Base-by-base conservation (phyloP, 2,329 filamentous ascomycete species). In the Aspergillus persii region DNA sequence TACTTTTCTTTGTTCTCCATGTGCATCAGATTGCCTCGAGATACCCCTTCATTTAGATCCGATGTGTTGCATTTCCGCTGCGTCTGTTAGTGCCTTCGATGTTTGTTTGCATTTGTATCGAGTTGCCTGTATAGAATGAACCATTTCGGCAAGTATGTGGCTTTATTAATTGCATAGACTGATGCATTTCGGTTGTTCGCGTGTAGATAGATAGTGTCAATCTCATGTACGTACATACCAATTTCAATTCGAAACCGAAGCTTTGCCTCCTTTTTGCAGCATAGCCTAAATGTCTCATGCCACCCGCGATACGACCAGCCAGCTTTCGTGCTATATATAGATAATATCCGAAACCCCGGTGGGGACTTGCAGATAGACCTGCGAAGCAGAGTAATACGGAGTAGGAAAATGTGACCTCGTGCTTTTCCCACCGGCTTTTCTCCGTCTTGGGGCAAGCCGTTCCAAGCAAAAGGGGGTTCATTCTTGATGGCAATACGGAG, bases 21-120 rank as follows among this genome's bases (percentile, higher is more conserved):
- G 26, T 53, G 51, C 51, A 53, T 53, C 36, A 53, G 51, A 53
- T 41, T 53, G 51, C 51, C 51, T 53, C 31, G 44, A 47, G 31
- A 53, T 53, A 53, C 51, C 51, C 51, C 36, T 44, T 53, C 36
- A 41, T 53, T 53, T 26, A 41, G 15, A 23, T n/a, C 36, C 31
- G 23, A 26, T 52, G 51, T 26, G 18, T 53, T 53, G 31, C 51
- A 53, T 53, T 50, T 50, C 4, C 26, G 44, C 27, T 47, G 44
- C 44, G 44, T 47, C 12, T 26, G 9, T 47, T 23, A 27, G 8
- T 47, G 8, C 8, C 18, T 26, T 26, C 26, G 44, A 47, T n/a
- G 18, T 47, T 26, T 47, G 18, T 65, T 9, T 36, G 33, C 2
- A n/a, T n/a, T 41, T 41, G 36, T 15, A 6, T 41, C 36, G 36